Percentiles rank a stretch among this genome's conserved stretches.
These are phyloP conservation scores for Trichoderma koningiopsis DNA, from an alignment of 2,329 filamentous ascomycete species.

Conservation along the genomic window DNA sequence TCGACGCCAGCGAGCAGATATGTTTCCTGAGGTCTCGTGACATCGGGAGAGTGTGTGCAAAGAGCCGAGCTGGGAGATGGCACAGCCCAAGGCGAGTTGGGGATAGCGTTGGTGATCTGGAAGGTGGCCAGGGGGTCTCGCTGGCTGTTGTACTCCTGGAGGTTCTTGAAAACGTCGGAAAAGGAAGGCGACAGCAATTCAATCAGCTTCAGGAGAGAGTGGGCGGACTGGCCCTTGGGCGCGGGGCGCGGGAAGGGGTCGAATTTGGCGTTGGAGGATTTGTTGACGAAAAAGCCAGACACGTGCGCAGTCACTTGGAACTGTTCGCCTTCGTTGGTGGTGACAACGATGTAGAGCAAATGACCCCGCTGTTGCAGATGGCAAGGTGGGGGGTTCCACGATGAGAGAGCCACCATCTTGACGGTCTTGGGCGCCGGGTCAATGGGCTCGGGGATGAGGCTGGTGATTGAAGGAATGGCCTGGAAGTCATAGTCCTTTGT, in stretches of 20 bases:
- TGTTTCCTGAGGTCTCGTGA: constrained; percentile 88
- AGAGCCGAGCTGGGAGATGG: constrained; percentile 65
- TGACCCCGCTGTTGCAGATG: constrained; percentile 90
- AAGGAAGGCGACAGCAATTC: constrained; percentile 83
- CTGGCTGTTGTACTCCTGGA: constrained; percentile 82
- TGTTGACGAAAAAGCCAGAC: constrained; percentile 96
- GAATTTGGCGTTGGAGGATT: constrained; percentile 92
- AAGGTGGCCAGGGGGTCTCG: constrained; percentile 90
- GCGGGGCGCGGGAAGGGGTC: constrained; percentile 80
- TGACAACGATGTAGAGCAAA: constrained; percentile 84
- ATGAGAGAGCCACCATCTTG: constrained; percentile 82
- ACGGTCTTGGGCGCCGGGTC: constrained; percentile 82
- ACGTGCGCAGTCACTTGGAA: constrained; percentile 91
- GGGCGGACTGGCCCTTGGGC: constrained; percentile 76
- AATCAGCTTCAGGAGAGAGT: constrained; percentile 84
- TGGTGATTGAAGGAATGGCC: constrained; percentile 66
- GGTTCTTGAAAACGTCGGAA: constrained; percentile 68
- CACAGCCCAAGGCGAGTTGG: constrained; percentile 89
- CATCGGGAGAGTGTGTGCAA: constrained; percentile 75
- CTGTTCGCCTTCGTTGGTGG: constrained; percentile 92
- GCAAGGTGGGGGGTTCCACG: constrained; percentile 96
- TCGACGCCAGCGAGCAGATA: constrained; percentile 89
- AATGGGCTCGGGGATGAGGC: constrained; percentile 68
- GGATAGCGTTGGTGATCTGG: constrained; percentile 93
- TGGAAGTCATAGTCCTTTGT: constrained; percentile 78